phyloP scores from a whole-genome alignment of 306 rosid species.

The Benincasa hispida region DNA sequence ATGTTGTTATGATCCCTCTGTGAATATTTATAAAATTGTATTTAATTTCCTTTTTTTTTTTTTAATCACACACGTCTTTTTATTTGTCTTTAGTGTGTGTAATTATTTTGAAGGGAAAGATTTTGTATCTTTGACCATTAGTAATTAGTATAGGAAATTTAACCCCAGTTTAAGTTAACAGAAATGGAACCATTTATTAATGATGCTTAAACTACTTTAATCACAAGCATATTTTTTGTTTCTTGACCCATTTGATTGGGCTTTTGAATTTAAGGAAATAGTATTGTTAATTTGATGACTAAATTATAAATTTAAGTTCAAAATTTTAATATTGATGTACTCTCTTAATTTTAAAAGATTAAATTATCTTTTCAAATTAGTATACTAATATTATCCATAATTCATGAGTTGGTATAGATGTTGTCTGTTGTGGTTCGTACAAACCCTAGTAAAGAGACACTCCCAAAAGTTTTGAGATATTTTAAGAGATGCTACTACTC shows the following conservation, averaged over 20 bases:
- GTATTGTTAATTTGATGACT: neutral
- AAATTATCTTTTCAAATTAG: neutral
- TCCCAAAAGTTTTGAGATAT: no score
- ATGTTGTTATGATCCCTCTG: neutral
- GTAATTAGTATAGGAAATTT: neutral
- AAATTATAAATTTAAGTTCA: neutral
- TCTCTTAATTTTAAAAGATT: no score
- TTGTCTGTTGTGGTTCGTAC: no score
- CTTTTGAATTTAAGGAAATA: neutral
- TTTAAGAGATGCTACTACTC: no score
- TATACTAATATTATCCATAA: no score
- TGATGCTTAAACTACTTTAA: neutral
- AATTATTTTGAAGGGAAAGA: neutral
- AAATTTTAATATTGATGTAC: neutral
- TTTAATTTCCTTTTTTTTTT: neutral
- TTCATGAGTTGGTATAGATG: no score
- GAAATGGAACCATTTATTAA: neutral
- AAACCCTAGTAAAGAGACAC: no score
- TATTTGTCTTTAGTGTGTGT: neutral
- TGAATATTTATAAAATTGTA: neutral
- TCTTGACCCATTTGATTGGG: neutral
- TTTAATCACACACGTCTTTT: neutral
- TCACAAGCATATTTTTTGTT: neutral
- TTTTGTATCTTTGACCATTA: neutral
- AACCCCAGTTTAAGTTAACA: no score